These are phyloP conservation scores for Ascoidea tarda DNA, from an alignment of 805 yeast genomes.

Conservation along the genomic window DNA sequence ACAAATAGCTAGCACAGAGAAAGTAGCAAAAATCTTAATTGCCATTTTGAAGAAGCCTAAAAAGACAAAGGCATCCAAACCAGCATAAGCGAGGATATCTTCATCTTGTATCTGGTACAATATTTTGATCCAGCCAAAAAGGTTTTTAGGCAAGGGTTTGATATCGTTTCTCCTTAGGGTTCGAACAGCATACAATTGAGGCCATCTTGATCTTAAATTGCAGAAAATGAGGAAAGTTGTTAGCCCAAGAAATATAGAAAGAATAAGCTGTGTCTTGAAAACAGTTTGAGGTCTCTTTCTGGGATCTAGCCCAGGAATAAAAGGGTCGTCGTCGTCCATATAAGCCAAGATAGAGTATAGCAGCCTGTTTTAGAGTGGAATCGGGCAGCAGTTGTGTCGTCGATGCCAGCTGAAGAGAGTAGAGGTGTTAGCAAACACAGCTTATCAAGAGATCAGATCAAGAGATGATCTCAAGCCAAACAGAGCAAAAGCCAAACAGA, in stretches of 20 bases:
- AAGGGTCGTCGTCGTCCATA: constrained; percentile 1
- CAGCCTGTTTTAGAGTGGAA: no score
- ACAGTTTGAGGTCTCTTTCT: constrained; percentile 34
- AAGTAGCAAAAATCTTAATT: constrained; percentile 32
- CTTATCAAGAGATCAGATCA: no score
- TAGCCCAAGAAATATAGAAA: constrained; percentile 33
- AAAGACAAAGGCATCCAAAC: constrained; percentile 88
- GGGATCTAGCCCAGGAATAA: constrained; percentile 28
- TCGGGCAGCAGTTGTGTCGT: no score
- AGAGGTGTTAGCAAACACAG: no score
- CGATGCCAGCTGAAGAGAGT: no score
- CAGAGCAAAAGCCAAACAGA: no score
- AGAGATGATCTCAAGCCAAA: no score
- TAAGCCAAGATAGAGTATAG: no score
- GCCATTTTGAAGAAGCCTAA: constrained; percentile 84
- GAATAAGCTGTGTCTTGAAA: constrained; percentile 36
- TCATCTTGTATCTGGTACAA: constrained; percentile 31
- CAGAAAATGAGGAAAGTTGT: constrained; percentile 35
- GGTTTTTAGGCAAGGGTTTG: constrained; percentile 29
- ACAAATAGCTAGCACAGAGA: constrained; percentile 31
- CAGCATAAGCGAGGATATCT: constrained; percentile 45
- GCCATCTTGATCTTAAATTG: constrained; percentile 35
- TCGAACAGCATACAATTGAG: constrained; percentile 41
- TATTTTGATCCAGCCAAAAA: constrained; percentile 40
- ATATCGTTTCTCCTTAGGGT: constrained; percentile 31